Evolutionary conservation across 2,329 filamentous ascomycete species (phyloP), one percentile per base, ranked within the genome.

Genomic region (Fusarium agapanthi): DNA sequence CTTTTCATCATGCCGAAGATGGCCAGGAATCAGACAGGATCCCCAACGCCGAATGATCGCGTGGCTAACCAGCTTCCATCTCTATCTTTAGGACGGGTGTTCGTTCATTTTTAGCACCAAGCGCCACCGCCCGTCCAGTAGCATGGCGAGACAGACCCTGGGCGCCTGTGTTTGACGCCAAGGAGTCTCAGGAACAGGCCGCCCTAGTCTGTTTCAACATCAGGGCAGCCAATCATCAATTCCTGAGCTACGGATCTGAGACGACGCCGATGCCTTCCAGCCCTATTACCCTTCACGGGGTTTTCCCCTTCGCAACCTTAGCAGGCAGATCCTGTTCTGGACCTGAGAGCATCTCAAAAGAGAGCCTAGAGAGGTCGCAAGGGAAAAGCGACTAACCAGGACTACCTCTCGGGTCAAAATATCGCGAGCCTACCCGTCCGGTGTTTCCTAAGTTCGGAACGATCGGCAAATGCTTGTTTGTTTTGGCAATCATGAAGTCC

Each of bases 191-290:
- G 69, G 72, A 56, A 48, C 58, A 55, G 73, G 53, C 34, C 61
- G 28, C 62, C 72, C 70, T 67, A 72, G 66, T 66, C 47, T 65
- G 76, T 78, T 78, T 78, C 76, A 78, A 67, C 68, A 66, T 78
- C 72, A 78, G 76, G 76, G 54, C 72, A 69, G 58, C 76, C 72
- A 77, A 61, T 77, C 60, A 62, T 34, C n/a, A 50, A 5, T 35
- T 45, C 26, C 45, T 28, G 15, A 40, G 32, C 37, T 38, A 44
- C 24, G 28, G 55, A 59, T 74, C 75, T 74, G 74, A 76, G 69
- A 76, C 75, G 57, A 38, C 18, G 18, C 60, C 47, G 58, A 50
- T 50, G 45, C 38, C 38, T 59, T 61, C 51, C 68, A 67, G 57
- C 63, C 71, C 61, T 71, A 64, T 47, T 34, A 38, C 51, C n/a